Evolutionary conservation across 1,284 basidiomycete genomes (phyloP).

Genomic region (Rhizoctonia solani): DNA sequence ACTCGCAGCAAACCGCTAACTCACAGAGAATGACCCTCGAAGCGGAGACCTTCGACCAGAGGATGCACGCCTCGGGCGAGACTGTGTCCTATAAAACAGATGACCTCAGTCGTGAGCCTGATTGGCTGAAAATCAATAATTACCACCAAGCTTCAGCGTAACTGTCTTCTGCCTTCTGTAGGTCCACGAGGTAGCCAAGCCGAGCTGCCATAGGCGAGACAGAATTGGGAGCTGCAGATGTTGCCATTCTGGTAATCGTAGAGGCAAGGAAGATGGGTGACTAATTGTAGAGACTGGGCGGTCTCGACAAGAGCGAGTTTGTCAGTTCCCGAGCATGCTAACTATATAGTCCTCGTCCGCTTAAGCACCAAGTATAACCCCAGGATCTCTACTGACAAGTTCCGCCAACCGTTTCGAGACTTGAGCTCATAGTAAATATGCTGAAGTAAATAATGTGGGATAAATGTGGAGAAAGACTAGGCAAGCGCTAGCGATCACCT

Average conservation of each 20-base stretch:
- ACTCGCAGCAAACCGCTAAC: not conserved
- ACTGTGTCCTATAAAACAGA: constrained; percentile 10
- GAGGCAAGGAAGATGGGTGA: constrained; percentile 2
- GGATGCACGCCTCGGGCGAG: not conserved
- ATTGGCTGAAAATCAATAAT: no score
- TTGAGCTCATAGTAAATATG: not conserved
- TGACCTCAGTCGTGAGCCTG: no score
- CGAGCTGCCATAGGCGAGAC: constrained; percentile 17
- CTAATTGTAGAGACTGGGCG: constrained; percentile 31
- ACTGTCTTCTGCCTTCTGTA: constrained; percentile 10
- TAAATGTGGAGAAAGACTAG: not conserved
- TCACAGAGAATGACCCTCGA: constrained; percentile 21
- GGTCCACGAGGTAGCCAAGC: constrained; percentile 17
- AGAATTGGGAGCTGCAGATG: not conserved
- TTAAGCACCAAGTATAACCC: not conserved
- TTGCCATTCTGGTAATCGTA: constrained; percentile 6
- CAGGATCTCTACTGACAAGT: not conserved
- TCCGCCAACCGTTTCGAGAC: constrained; percentile 14
- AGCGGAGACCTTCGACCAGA: not conserved
- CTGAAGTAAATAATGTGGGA: constrained; percentile 9
- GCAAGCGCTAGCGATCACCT: not conserved
- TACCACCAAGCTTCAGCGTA: constrained; percentile 29
- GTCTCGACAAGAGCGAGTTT: constrained; percentile 28
- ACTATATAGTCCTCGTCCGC: constrained; percentile 2
- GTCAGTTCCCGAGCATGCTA: not conserved